Evolutionary conservation across 257 asterid species (phyloP).

Genomic region (Fraxinus pennsylvanica): DNA sequence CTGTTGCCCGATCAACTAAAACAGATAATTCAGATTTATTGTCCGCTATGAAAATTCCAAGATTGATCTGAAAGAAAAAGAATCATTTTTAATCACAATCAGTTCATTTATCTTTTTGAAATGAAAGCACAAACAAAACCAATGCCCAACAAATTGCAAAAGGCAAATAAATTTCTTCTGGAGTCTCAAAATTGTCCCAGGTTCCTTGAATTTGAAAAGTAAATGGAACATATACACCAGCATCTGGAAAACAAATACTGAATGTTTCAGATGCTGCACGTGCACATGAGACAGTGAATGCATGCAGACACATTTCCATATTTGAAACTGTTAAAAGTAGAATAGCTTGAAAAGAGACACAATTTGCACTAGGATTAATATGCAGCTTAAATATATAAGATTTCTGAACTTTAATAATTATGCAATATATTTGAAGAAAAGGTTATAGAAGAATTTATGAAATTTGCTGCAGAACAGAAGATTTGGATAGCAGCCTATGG

Average conservation of each 20-base stretch:
- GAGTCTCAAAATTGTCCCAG: neutral
- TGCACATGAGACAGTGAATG: neutral
- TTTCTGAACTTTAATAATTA: neutral
- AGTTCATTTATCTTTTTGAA: neutral
- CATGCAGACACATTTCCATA: neutral
- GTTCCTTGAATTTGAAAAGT: neutral
- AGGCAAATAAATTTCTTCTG: neutral
- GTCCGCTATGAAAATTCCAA: slow-evolving; percentile 66
- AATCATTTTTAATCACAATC: neutral
- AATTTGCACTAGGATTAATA: neutral
- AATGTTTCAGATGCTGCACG: neutral
- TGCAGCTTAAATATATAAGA: neutral
- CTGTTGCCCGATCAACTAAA: slow-evolving; percentile 81
- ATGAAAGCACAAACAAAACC: neutral
- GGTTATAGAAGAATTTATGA: neutral
- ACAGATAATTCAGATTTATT: slow-evolving; percentile 67
- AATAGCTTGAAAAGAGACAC: neutral
- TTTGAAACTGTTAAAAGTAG: neutral
- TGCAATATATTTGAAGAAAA: neutral
- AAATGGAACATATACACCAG: neutral
- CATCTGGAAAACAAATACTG: neutral
- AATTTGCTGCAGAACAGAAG: neutral
- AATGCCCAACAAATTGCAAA: neutral
- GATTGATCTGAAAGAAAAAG: slow-evolving; percentile 49
- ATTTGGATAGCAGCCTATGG: neutral